Base-by-base conservation (phyloP, 257 asterid genomes). In the Capsicum baccatum region DNA sequence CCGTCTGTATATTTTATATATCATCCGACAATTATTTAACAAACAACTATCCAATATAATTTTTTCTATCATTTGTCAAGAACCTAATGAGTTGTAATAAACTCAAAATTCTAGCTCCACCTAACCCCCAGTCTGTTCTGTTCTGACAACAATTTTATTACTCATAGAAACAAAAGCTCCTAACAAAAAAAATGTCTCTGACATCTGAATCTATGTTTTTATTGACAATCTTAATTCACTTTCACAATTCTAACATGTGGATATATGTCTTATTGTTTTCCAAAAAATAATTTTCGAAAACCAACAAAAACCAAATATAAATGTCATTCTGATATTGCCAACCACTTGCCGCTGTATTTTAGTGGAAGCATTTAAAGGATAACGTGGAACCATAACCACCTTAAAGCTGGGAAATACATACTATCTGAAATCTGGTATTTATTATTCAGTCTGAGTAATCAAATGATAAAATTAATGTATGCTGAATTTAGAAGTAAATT, bases 341-440 rank as follows among this genome's bases (percentile, higher is more conserved):
- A 37, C 78, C 54, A 39, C 78, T 68, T 68, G 52, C 21, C 52
- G 37, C 15, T 14, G 52, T 68, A 68, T 68, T 68, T 68, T 68
- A 39, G 78, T 68, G 6, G 78, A 68, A 68, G 78, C 78, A 68
- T 39, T 68, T 68, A 68, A 68, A 15, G 78, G 13, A 68, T 7
- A 15, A 37, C 54, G 54, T 39, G 78, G 78, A 68, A 4, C 26
- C 52, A 68, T 15, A 68, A 15, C 26, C 78, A 37, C 78, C 76
- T 37, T 68, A 68, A 68, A 68, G 54, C 78, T 68, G 19, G 8
- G 50, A 68, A 68, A 39, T 37, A 68, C 15, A 39, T 68, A 68
- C 52, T 8, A 17, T 68, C 76, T 15, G 78, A 68, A 68, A 67
- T 39, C 15, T 68, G 54, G 54, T 59, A 59, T 15, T 15, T 37